phyloP scores from a whole-genome alignment of 345 rosid species.

The Rhodamnia argentea region DNA sequence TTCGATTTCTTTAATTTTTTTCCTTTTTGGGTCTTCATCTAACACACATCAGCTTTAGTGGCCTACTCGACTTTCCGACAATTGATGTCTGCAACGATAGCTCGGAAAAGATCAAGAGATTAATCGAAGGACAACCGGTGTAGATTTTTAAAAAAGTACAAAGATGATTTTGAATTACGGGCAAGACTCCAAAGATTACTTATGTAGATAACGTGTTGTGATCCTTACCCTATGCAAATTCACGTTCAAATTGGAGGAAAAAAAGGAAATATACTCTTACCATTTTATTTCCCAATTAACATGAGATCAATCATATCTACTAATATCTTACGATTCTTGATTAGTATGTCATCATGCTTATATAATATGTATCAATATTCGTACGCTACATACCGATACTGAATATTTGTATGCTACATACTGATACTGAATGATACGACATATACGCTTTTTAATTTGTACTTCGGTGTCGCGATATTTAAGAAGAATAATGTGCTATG shows the following conservation, averaged over 20 bases:
- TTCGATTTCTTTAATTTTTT: no score
- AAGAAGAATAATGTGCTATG: not conserved
- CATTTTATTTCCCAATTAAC: not conserved
- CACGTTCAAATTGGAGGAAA: not conserved
- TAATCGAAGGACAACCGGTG: accelerated
- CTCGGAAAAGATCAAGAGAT: not conserved
- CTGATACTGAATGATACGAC: not conserved
- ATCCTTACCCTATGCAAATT: not conserved
- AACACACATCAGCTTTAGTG: no score
- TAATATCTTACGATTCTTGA: no score
- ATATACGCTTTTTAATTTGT: not conserved
- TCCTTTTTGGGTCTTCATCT: no score
- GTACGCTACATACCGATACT: not conserved
- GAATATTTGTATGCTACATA: not conserved
- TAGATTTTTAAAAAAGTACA: not conserved
- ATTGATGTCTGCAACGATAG: no score
- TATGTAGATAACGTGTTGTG: no score
- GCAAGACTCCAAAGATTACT: not conserved
- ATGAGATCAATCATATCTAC: not conserved
- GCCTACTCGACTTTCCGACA: no score
- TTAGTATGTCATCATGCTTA: no score
- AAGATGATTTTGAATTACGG: not conserved
- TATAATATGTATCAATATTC: not conserved
- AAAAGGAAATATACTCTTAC: not conserved
- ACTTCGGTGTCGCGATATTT: not conserved